Base-by-base conservation (phyloP, 345 rosid species). In the Cardamine occulta region DNA sequence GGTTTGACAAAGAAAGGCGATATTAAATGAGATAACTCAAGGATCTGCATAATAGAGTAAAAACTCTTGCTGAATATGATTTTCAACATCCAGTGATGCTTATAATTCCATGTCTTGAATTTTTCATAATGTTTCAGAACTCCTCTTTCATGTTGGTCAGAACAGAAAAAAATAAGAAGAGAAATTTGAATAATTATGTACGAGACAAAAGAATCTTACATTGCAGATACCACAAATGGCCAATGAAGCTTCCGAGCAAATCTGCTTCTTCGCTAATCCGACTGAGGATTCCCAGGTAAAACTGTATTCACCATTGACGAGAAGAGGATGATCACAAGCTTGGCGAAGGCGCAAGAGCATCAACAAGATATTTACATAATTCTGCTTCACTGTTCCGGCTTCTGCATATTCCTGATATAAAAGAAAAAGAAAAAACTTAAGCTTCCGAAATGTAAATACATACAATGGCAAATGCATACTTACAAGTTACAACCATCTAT, bases 261-360 rank as follows among this genome's bases (percentile, higher is more conserved):
- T 82, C 66, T 88, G 88, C 72, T 82, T 82, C 82, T 84, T 88
- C 29, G 88, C 93, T 78, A 70, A 77, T 82, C 84, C 91, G 51
- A 84, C 67, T 0, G 97, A 86, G 32, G 88, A 82, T 71, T 68
- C 88, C 84, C 86, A 86, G 14, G 74, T 76, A 65, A 87, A 83
- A 80, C 26, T 81, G 72, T 86, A 85, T 83, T 88, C 87, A 8
- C 97, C 97, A 73, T 83, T 90, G 35, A 95, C 97, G 56, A 95
- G 97, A 85, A 89, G 93, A 75, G 97, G 98, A 77, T 95, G 96
- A 84, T 92, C 99, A 73, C 97, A 95, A 34, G 99, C 97, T 85
- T 95, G 99, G 55, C 99, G 91, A 71, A 95, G 97, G 24, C 99
- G 97, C 86, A 95, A 81, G 70, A 95, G 93, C 99, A 95, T 92